Conservation (phyloP, 768 basidiomycete genomes). For the Suillus fuscotomentosus region DNA sequence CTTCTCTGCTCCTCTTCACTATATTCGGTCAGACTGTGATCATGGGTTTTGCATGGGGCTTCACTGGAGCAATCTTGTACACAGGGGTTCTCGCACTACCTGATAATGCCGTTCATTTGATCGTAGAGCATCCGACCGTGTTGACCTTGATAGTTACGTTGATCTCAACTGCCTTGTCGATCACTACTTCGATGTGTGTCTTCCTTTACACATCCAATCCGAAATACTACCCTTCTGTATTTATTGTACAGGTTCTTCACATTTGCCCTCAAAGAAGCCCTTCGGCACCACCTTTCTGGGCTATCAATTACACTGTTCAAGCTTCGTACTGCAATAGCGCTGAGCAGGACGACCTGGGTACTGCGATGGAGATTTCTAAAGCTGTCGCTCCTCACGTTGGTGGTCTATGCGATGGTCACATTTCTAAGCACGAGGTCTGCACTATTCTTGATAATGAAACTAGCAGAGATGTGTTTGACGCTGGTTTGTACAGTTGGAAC, state of each 20-base stretch:
- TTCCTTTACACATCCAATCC: too few relatives aligned
- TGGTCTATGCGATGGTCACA: background rate
- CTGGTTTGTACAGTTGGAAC: background rate
- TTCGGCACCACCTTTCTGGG: background rate
- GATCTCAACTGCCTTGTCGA: background rate
- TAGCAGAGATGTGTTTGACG: background rate
- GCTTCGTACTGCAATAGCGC: background rate
- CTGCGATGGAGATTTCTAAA: background rate
- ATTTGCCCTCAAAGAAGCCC: background rate
- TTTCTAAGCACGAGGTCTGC: background rate
- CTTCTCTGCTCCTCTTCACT: background rate
- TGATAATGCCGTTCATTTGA: background rate
- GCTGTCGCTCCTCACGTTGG: background rate
- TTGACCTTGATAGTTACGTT: background rate
- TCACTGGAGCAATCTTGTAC: background rate
- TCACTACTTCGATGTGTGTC: background rate
- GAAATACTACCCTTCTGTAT: background rate
- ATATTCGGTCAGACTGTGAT: background rate
- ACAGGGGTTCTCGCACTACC: background rate
- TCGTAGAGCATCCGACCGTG: background rate
- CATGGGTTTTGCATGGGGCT: conserved; percentile 1
- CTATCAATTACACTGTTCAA: background rate
- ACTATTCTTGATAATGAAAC: background rate
- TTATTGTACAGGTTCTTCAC: background rate
- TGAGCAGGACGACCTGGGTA: background rate